Conservation (phyloP, 2,329 filamentous ascomycete species). For the Aspergillus ochraceus region DNA sequence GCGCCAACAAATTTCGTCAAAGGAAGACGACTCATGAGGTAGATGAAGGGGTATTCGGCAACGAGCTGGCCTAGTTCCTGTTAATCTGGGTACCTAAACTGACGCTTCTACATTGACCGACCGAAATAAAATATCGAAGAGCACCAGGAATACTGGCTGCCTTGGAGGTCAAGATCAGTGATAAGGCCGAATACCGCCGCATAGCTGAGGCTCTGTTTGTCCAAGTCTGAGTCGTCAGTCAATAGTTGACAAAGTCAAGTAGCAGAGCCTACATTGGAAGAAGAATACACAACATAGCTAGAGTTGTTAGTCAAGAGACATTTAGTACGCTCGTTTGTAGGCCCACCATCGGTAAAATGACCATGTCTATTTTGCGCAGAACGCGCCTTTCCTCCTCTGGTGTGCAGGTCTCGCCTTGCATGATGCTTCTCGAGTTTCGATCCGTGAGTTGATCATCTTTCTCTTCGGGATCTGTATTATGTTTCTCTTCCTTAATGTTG, state of each 20-base stretch:
- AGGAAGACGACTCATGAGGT: slow-evolving; percentile 51
- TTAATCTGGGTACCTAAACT: background rate
- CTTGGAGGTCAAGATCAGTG: slow-evolving; percentile 46
- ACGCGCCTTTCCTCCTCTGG: slow-evolving; percentile 20
- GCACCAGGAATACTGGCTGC: slow-evolving; percentile 51
- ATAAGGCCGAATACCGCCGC: slow-evolving; percentile 45
- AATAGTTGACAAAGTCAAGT: slow-evolving; percentile 22
- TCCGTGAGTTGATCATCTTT: too few relatives aligned
- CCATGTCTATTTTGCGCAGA: slow-evolving; percentile 22
- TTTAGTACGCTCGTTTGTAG: background rate
- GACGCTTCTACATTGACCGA: background rate
- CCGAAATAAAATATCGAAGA: slow-evolving; percentile 36
- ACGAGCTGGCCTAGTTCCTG: slow-evolving; percentile 38
- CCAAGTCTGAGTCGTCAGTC: slow-evolving; percentile 36
- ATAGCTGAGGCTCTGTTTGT: slow-evolving; percentile 49
- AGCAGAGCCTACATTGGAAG: slow-evolving; percentile 32
- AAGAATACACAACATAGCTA: slow-evolving; percentile 45
- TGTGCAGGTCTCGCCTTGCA: background rate
- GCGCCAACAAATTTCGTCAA: slow-evolving; percentile 50
- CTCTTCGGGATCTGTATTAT: too few relatives aligned
- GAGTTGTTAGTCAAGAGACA: background rate
- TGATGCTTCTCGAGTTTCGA: background rate
- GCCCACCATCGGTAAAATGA: slow-evolving; percentile 23
- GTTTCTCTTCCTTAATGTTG: too few relatives aligned
- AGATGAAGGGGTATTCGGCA: slow-evolving; percentile 51